Evolutionary conservation across 192 early-diverging fungal genomes (phyloP), one percentile per base, ranked within the genome.

Genomic region (Coemansia sp.): DNA sequence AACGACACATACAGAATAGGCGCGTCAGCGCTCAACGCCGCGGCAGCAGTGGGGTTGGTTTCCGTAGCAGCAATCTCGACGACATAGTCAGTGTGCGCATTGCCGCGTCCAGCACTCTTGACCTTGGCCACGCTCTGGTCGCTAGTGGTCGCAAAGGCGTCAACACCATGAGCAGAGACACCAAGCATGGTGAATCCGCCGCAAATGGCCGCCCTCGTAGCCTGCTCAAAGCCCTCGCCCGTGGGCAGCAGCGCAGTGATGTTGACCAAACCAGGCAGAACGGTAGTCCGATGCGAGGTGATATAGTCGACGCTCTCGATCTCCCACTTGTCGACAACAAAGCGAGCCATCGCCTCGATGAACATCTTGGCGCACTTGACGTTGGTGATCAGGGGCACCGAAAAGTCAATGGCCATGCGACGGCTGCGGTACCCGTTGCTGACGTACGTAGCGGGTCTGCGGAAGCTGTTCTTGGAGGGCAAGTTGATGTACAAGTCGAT

Each of bases 301-400:
- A 98, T 91, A 83, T 89, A 97, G 80, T 99, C 97, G 64, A 95
- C 89, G 52, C 86, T 76, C 13, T 86, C 75, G 25, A 99, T 87
- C 61, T 95, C 92, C 82, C 86, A 91, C 50, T 72, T 79, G 61
- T 72, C 74, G 21, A 57, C 38, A 18, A 36, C 48, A 42, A 86
- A 86, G 50, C 95, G 90, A 14, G 91, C 88, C 62, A 98, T 82
- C 0, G 97, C 97, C 83, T 99, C 97, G 43, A 99, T 84, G 65
- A 99, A 98, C 61, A 99, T 76, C 86, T 98, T 97, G 68, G 97
- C 97, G 73, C 95, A 98, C 85, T 99, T 99, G 84, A 99, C 88
- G 72, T 99, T 99, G 64, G 97, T 99, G 75, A 99, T 95, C 71
- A 99, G 83, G 9, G 97, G 97, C 50, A 99, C 85, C 41, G 93